phyloP scores from a whole-genome alignment of 805 yeast genomes.

The Yamadazyma scolyti region DNA sequence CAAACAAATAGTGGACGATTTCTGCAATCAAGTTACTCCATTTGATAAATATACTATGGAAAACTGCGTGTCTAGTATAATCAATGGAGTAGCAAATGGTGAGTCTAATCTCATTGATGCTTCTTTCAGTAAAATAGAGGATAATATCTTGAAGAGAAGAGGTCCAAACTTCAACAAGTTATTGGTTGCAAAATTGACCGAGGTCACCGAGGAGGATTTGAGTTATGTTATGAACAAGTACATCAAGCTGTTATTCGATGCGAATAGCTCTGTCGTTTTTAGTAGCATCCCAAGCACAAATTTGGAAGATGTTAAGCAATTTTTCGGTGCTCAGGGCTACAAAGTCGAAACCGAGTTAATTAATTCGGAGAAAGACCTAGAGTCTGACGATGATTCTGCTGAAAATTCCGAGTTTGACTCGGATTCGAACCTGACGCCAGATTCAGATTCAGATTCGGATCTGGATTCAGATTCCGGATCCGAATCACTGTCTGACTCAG shows the following conservation, averaged over 20 bases:
- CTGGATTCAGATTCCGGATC: too few relatives aligned
- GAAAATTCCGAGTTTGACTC: constrained; percentile 1
- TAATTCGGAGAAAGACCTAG: constrained; percentile 15
- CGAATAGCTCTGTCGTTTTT: constrained; percentile 56
- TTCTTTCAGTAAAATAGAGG: constrained; percentile 62
- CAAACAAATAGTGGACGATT: constrained; percentile 57
- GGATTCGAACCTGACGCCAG: too few relatives aligned
- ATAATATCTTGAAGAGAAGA: constrained; percentile 61
- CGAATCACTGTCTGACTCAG: too few relatives aligned
- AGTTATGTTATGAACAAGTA: constrained; percentile 50
- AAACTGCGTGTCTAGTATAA: constrained; percentile 75
- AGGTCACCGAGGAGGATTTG: constrained; percentile 51
- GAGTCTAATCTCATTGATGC: constrained; percentile 67
- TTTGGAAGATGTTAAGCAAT: constrained; percentile 40
- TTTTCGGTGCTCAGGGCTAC: constrained; percentile 56
- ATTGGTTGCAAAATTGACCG: constrained; percentile 51
- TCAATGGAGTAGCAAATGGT: constrained; percentile 62
- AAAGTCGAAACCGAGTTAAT: constrained; percentile 55
- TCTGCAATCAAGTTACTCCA: constrained; percentile 47
- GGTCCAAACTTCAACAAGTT: constrained; percentile 61
- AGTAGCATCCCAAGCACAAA: constrained; percentile 72
- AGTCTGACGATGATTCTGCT: constrained; percentile 19
- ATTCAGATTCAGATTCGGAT: too few relatives aligned
- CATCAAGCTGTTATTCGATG: constrained; percentile 61
- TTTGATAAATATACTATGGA: constrained; percentile 61